These are phyloP conservation scores for Yamadazyma buinensis DNA, from an alignment of 1,139 yeast species.

Conservation along the genomic window DNA sequence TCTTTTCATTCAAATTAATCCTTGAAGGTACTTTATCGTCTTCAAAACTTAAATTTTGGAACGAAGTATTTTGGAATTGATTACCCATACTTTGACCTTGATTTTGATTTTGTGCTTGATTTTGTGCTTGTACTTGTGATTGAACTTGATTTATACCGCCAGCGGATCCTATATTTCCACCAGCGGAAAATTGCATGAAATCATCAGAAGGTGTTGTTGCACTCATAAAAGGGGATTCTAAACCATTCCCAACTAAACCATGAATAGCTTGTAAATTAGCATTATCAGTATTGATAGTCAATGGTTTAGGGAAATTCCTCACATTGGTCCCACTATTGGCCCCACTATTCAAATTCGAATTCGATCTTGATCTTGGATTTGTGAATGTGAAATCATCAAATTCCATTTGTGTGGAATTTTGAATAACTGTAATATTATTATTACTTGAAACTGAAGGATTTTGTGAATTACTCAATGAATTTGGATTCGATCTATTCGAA, in stretches of 20 bases:
- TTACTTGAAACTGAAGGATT: not conserved
- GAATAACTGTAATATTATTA: conserved; percentile 15
- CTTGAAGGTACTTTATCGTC: conserved; percentile 26
- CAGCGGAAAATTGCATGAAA: conserved; percentile 6
- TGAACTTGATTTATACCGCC: not conserved
- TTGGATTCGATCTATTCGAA: not conserved
- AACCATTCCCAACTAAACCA: conserved; percentile 22
- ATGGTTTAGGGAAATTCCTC: conserved; percentile 29
- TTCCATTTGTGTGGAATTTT: conserved; percentile 15
- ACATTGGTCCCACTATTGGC: no score
- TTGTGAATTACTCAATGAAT: no score
- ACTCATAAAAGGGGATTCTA: conserved; percentile 45
- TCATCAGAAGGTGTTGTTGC: conserved; percentile 41
- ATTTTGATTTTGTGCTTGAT: no score
- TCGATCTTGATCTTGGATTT: conserved; percentile 21
- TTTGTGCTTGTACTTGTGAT: not conserved
- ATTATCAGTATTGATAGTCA: conserved; percentile 40
- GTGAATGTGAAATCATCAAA: conserved; percentile 25
- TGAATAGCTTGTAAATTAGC: conserved; percentile 28
- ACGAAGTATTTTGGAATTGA: conserved; percentile 14
- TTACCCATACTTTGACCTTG: conserved; percentile 5
- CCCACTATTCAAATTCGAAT: conserved; percentile 18
- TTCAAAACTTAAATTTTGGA: conserved; percentile 14
- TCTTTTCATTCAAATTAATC: conserved; percentile 41
- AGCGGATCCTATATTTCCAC: not conserved